Evolutionary conservation across 768 basidiomycete species (phyloP).

Genomic region (Termitomyces sp.): DNA sequence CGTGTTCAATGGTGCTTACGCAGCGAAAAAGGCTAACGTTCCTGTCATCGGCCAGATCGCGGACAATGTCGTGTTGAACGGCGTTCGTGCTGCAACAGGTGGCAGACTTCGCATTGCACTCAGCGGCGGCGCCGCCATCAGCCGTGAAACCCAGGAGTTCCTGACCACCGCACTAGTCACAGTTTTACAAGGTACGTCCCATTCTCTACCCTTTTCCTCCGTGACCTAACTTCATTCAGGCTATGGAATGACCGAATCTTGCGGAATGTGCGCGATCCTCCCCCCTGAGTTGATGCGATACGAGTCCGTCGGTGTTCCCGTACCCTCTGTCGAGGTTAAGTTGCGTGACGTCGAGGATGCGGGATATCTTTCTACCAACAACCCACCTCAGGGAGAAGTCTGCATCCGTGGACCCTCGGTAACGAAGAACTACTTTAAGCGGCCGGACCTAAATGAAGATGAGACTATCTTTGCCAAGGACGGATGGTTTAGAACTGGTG

Average conservation of each 20-base stretch:
- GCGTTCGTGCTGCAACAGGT: conserved; percentile 81
- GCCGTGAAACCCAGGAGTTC: conserved; percentile 89
- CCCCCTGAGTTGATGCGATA: conserved; percentile 80
- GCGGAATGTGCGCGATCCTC: conserved; percentile 85
- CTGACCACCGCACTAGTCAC: conserved; percentile 75
- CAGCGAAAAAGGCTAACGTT: conserved; percentile 67
- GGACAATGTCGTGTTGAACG: conserved; percentile 72
- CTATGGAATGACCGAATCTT: conserved; percentile 96
- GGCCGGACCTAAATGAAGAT: conserved; percentile 85
- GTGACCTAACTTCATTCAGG: conserved; percentile 40
- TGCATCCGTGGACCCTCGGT: conserved; percentile 86
- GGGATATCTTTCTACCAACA: conserved; percentile 74
- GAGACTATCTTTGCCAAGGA: conserved; percentile 80
- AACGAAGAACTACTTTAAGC: conserved; percentile 88
- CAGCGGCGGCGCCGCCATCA: conserved; percentile 86
- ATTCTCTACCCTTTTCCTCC: not conserved
- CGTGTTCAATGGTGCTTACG: conserved; percentile 78
- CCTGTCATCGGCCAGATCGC: conserved; percentile 66
- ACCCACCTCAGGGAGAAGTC: conserved; percentile 81
- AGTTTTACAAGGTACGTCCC: conserved; percentile 73
- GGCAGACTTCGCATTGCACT: conserved; percentile 79
- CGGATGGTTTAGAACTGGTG: conserved; percentile 93
- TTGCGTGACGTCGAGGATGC: conserved; percentile 79
- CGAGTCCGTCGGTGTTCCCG: conserved; percentile 79
- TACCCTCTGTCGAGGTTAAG: conserved; percentile 88